A percentile compares a stretch with the other conserved stretches of the same genome.
These are phyloP conservation scores for Platanus orientalis DNA, from an alignment of 164 flowering plant species.

Conservation along the genomic window DNA sequence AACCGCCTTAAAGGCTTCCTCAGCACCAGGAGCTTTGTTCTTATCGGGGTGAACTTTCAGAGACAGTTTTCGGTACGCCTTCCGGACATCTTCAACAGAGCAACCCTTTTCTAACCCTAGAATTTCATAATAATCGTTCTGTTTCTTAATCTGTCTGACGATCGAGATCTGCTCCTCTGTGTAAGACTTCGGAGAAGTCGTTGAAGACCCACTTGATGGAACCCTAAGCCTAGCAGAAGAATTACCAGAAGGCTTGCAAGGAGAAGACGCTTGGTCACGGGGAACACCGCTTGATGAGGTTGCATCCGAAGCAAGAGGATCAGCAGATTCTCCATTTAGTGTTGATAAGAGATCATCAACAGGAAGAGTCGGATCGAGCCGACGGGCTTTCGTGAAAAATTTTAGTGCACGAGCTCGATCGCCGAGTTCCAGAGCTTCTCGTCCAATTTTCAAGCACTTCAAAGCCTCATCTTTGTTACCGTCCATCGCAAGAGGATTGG, in stretches of 20 bases:
- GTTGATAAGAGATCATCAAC: constrained; percentile 55
- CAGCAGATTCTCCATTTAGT: constrained; percentile 22
- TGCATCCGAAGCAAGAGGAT: constrained; percentile 1
- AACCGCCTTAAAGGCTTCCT: constrained; percentile 87
- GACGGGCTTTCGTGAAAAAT: constrained; percentile 68
- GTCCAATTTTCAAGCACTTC: constrained; percentile 70
- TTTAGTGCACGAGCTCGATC: constrained; percentile 67
- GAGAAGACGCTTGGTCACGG: constrained; percentile 1
- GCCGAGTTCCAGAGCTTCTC: constrained; percentile 52
- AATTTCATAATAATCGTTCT: constrained; percentile 82
- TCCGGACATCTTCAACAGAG: constrained; percentile 72
- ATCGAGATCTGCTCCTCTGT: constrained; percentile 71
- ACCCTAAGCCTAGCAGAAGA: constrained; percentile 26
- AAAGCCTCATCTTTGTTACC: constrained; percentile 89
- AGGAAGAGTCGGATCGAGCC: constrained; percentile 67
- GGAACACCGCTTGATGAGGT: neutral
- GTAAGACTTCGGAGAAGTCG: constrained; percentile 33
- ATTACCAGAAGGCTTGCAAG: constrained; percentile 1
- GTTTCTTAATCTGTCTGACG: constrained; percentile 65
- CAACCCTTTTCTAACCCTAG: constrained; percentile 68
- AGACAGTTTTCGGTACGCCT: constrained; percentile 78
- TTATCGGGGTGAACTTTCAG: constrained; percentile 94
- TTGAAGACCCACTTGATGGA: constrained; percentile 27
- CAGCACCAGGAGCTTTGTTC: constrained; percentile 89
- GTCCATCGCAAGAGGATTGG: constrained; percentile 43